phyloP scores from a whole-genome alignment of 108 stramenopile genomes.

The Nitzschia sp. region DNA sequence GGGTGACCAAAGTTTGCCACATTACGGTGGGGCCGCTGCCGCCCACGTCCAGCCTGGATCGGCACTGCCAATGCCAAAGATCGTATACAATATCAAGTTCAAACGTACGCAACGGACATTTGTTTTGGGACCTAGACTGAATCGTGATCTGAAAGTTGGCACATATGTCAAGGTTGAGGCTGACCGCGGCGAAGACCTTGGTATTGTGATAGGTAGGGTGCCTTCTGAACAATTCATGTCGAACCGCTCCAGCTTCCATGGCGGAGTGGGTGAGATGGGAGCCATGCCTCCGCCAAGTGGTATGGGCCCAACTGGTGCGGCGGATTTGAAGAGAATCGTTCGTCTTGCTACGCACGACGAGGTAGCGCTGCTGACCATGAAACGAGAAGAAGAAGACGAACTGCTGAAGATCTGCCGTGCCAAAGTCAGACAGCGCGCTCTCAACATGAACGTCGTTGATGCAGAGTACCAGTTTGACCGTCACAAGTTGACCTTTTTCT shows the following conservation, averaged over 20 bases:
- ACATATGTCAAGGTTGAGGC: conserved; percentile 98
- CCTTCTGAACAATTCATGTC: conserved; percentile 6
- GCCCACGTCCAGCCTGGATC: conserved; percentile 26
- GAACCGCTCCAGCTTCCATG: conserved; percentile 36
- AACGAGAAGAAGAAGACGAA: conserved; percentile 90
- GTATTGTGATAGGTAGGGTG: conserved; percentile 85
- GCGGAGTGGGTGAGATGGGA: conserved; percentile 32
- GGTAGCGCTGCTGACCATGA: conserved; percentile 75
- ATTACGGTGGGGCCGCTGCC: conserved; percentile 15
- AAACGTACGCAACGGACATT: conserved; percentile 91
- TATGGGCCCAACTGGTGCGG: conserved; percentile 23
- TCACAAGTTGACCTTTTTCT: conserved; percentile 97
- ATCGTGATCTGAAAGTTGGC: conserved; percentile 82
- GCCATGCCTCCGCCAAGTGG: conserved; percentile 16
- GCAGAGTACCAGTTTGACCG: conserved; percentile 98
- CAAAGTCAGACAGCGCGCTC: conserved; percentile 85
- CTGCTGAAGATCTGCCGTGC: conserved; percentile 90
- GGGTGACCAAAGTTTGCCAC: conserved; percentile 13
- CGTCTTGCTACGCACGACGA: conserved; percentile 89
- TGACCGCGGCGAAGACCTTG: conserved; percentile 96
- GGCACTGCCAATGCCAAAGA: conserved; percentile 50
- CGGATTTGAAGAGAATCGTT: conserved; percentile 84
- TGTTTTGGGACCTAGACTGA: conserved; percentile 63
- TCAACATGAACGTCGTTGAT: conserved; percentile 95
- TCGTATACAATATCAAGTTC: conserved; percentile 91